These are phyloP conservation scores for Selaginella tamariscina DNA, from an alignment of 75 land plant genomes.

Conservation along the genomic window DNA sequence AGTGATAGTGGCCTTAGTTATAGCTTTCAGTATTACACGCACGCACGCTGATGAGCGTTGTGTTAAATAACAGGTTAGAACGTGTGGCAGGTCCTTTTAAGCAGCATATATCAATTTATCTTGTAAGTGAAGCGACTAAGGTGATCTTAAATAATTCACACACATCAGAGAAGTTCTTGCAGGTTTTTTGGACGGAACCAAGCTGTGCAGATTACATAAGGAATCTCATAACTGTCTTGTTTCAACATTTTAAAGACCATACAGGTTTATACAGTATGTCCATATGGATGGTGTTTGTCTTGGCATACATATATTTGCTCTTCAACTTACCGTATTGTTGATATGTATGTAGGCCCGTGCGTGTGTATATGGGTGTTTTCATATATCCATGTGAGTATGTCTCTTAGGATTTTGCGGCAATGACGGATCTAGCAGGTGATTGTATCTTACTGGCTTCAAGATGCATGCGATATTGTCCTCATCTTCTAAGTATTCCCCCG, in stretches of 20 bases:
- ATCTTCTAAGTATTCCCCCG: slow-evolving; percentile 66
- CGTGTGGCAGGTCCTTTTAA: slow-evolving; percentile 67
- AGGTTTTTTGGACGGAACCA: slow-evolving; percentile 71
- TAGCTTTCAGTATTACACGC: not conserved
- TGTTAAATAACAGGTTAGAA: no score
- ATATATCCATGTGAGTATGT: slow-evolving; percentile 8
- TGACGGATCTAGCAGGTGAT: slow-evolving; percentile 91
- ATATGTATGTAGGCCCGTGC: no score
- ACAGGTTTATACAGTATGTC: no score
- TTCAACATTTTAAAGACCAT: slow-evolving; percentile 70
- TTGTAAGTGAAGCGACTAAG: slow-evolving; percentile 98
- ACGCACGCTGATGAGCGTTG: not conserved
- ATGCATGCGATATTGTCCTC: slow-evolving; percentile 90
- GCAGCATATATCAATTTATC: slow-evolving; percentile 67
- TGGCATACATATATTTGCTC: no score
- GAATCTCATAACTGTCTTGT: slow-evolving; percentile 63
- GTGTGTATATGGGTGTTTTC: no score
- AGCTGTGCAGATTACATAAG: no score
- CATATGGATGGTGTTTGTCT: slow-evolving; percentile 66
- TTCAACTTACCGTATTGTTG: no score
- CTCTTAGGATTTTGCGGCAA: slow-evolving; percentile 71
- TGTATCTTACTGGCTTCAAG: slow-evolving; percentile 93
- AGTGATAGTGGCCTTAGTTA: slow-evolving; percentile 15
- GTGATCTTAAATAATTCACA: slow-evolving; percentile 21
- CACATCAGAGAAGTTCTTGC: no score